Base-by-base conservation (phyloP, 1,284 basidiomycete genomes). In the Peniophora sp. region DNA sequence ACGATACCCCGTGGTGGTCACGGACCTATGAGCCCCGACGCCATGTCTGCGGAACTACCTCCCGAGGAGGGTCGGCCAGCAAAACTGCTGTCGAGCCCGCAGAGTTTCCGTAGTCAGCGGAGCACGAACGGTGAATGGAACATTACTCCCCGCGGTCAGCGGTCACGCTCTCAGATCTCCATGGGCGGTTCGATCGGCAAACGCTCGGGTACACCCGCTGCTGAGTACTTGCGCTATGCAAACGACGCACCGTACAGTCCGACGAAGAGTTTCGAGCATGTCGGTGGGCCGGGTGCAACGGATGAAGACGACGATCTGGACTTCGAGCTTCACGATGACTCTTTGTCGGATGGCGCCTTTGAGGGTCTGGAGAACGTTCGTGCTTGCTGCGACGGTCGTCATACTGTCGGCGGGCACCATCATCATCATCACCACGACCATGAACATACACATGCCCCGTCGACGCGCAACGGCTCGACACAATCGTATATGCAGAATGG, bases 351-450 rank as follows among this genome's bases (percentile, higher is more conserved):
- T 56, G 85, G 85, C 48, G 90, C 81, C 1, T 99, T 84, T 63
- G 95, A 98, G 61, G 96, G 94, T 0, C 64, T 99, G 45, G 95
- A 97, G 68, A 96, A 97, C 61, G 92, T 96, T 23, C 79, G 92
- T 32, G 93, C 93, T 1, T 97, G 94, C 67, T 97, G 94, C 62
- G 92, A 95, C 65, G 96, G 96, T 60, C 79, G 76, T 45, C 96
- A 99, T 67, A 89, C 88, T 0, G 85, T 90, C 35, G 19, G 72
- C 78, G 67, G 70, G 45, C 74, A 78, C 49, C 75, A 79, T 51
- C 78, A 83, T 52, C 78, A 81, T 48, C 78, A 82, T 50, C 78
- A 81, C 45, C 75, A 80, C 51, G 72, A 76, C 52, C 66, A 79
- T 34, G 69, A 73, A 44, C 62, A 59, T 45, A 51, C 66, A 68